Conservation (phyloP, 495 filamentous ascomycete species). For the Bombardia bombarda region DNA sequence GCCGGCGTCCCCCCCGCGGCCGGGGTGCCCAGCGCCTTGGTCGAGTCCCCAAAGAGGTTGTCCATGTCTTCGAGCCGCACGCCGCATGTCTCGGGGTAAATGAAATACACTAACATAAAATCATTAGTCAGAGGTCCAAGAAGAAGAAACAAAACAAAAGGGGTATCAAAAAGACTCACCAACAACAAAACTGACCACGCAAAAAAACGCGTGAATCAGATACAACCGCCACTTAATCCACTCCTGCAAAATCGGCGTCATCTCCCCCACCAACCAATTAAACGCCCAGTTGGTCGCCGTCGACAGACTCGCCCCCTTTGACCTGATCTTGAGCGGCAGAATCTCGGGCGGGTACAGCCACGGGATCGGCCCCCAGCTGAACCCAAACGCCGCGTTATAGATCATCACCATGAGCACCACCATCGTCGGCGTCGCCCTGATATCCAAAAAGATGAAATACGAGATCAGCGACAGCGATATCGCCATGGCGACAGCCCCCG, state of each 20-base stretch:
- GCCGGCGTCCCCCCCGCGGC: constrained; percentile 44
- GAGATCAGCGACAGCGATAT: constrained; percentile 86
- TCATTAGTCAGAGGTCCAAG: not conserved
- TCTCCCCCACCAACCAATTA: constrained; percentile 92
- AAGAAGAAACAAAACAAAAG: constrained; percentile 8
- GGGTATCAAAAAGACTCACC: no score
- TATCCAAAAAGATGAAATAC: constrained; percentile 88
- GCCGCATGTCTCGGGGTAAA: constrained; percentile 94
- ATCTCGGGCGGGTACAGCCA: constrained; percentile 99
- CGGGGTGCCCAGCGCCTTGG: constrained; percentile 56
- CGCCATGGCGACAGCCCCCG: constrained; percentile 84
- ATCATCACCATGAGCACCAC: constrained; percentile 96
- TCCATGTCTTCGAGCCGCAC: constrained; percentile 97
- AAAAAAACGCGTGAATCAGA: constrained; percentile 93
- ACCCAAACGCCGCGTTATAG: constrained; percentile 96
- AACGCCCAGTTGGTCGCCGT: constrained; percentile 98
- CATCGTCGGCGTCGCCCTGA: constrained; percentile 64
- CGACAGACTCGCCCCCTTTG: constrained; percentile 93
- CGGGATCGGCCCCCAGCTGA: constrained; percentile 97
- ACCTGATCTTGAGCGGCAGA: constrained; percentile 89
- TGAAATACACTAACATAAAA: constrained; percentile 77
- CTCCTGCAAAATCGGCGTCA: constrained; percentile 89
- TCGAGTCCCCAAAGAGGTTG: constrained; percentile 79
- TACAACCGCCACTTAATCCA: constrained; percentile 90
- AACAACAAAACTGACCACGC: constrained; percentile 89